A percentile compares a stretch with the other conserved stretches of the same genome.
Evolutionary conservation across 108 stramenopile species (phyloP).

Genomic region (Skeletonema costatum): DNA sequence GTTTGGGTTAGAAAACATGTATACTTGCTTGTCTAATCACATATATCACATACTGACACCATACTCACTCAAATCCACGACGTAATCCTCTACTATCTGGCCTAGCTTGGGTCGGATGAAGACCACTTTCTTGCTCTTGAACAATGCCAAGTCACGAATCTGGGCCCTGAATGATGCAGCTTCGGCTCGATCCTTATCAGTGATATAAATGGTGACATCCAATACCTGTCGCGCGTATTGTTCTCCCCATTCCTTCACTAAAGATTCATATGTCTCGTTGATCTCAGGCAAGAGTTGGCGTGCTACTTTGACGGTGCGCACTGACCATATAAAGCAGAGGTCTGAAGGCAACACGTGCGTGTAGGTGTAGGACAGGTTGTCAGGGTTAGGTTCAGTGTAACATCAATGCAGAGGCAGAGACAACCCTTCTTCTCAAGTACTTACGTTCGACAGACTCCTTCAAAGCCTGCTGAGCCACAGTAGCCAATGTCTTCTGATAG

Average conservation of each 20-base stretch:
- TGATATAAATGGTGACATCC: conserved; percentile 36
- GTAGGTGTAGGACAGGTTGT: not conserved
- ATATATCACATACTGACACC: too few species aligned
- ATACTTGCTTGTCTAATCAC: too few species aligned
- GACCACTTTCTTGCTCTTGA: conserved; percentile 4
- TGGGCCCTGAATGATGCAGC: conserved; percentile 24
- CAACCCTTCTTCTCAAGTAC: not conserved
- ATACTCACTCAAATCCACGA: conserved; percentile 24
- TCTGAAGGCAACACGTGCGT: conserved; percentile 11
- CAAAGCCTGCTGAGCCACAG: not conserved
- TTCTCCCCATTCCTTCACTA: conserved; percentile 42
- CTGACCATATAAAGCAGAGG: conserved; percentile 43
- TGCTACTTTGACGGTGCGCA: conserved; percentile 37
- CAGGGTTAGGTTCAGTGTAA: not conserved
- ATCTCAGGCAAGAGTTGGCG: conserved; percentile 45
- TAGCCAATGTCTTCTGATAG: not conserved
- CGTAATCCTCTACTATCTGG: conserved; percentile 38
- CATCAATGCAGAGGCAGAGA: not conserved
- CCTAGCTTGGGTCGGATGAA: conserved; percentile 32
- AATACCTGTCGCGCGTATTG: conserved; percentile 40
- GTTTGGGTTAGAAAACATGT: not conserved
- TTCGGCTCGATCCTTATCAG: conserved; percentile 32
- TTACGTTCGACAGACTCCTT: conserved; percentile 1
- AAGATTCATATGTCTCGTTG: conserved; percentile 15
- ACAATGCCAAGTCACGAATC: conserved; percentile 17